phyloP scores from a whole-genome alignment of 1,284 basidiomycete genomes.

The Singerocomus inundabilis region DNA sequence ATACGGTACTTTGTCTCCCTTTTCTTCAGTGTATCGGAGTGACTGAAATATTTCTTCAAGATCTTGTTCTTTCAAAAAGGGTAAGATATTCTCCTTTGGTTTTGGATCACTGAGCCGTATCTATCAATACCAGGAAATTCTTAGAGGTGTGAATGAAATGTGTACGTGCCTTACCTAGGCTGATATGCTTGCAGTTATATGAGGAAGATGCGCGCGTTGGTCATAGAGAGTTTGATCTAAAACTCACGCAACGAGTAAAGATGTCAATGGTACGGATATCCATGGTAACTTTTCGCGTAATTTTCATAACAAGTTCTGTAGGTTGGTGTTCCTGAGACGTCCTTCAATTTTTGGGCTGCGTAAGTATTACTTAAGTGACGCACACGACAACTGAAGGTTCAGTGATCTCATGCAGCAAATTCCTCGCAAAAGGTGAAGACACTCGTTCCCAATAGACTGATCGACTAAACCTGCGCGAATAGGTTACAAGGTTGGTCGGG shows the following conservation, averaged over 20 bases:
- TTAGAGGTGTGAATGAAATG: slow-evolving; percentile 48
- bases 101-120: neutral
- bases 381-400: slow-evolving; percentile 6
- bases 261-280: slow-evolving; percentile 86
- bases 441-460: too few species aligned
- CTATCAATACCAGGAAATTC: slow-evolving; percentile 52
- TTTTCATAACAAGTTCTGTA: slow-evolving; percentile 29
- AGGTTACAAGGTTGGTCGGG: slow-evolving; percentile 96
- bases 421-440: slow-evolving; percentile 68
- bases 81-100: slow-evolving; percentile 41
- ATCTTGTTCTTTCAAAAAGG: slow-evolving; percentile 98
- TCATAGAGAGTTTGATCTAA: slow-evolving; percentile 90
- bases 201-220: slow-evolving; percentile 92
- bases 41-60: slow-evolving; percentile 37
- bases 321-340: slow-evolving; percentile 95
- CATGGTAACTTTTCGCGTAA: neutral
- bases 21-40: neutral
- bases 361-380: slow-evolving; percentile 40
- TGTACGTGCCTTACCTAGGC: neutral
- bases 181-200: slow-evolving; percentile 64
- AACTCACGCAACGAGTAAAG: slow-evolving; percentile 89
- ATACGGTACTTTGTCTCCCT: slow-evolving; percentile 54
- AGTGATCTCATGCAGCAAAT: slow-evolving; percentile 53
- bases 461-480: slow-evolving; percentile 13
- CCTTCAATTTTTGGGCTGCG: slow-evolving; percentile 92